Evolutionary conservation across 2,329 filamentous ascomycete species (phyloP), one percentile per base, ranked within the genome.

Genomic region (Aspergillus aculeatinus): DNA sequence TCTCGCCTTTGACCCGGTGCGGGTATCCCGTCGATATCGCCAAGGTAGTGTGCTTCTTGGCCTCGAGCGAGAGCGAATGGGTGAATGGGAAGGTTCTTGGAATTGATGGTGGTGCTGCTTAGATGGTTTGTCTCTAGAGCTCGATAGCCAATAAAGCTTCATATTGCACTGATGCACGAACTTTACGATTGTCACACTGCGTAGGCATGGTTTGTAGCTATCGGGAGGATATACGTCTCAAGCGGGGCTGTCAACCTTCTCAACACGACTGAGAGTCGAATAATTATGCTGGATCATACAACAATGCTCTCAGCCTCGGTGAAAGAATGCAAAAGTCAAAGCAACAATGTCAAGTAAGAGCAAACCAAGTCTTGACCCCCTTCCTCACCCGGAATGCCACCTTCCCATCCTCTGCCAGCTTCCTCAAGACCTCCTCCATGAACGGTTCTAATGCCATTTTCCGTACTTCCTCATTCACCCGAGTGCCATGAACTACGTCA

Each of bases 21-120:
- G 61, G 61, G 1, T 47, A 21, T 21, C 61, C 61, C 2, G 51
- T 53, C 21, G 61, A 63, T 16, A 56, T 63, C 47, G 61, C 59
- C 5, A 50, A 35, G 27, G 59, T 61, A 4, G 59, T 63, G 4
- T 31, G 39, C 5, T 63, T 63, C 27, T 21, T 63, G 31, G 61
- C 59, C 16, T 51, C 48, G 6, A 29, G 29, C 4, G 61, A 59
- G 33, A 50, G 51, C 6, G 56, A 61, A 23, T 63, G 61, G 61
- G 54, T 63, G 33, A 35, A 42, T 42, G 16, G 39, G 39, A 42
- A 35, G 33, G 33, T 35, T 10, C 33, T 42, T 16, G 14, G 39
- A 16, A n/a, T 42, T 19, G 16, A 42, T 14, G 14, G 14, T 19
- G 14, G 39, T 42, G 39, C 14, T 16, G 14, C 39, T 16, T 42